Evolutionary conservation across 805 yeast genomes (phyloP), one percentile per base, ranked within the genome.

Genomic region (Hanseniaspora guilliermondii): DNA sequence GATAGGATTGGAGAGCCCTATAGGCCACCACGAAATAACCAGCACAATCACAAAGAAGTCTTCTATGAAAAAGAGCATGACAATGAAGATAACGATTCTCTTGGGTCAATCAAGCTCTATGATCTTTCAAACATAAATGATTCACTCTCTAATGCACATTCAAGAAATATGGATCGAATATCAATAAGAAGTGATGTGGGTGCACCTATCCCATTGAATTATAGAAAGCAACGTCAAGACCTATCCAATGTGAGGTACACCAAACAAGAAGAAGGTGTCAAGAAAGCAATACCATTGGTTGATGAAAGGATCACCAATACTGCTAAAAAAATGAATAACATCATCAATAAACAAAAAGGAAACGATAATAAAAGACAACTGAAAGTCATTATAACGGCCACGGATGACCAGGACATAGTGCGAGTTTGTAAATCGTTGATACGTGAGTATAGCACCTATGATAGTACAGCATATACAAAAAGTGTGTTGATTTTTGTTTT

Each of bases 121-220:
- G 53, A 36, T 25, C 16, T 33, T 6, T 37, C 53, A 8, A 16
- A 9, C 24, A 38, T 19, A 32, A 32, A 53, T 6, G 21, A 46
- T 22, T 7, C 16, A 21, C n/a, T 4, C 33, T 11, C 12, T 2
- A 11, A 7, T 30, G 33, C 16, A 19, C 44, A 36, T 4, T 14
- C 35, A 30, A 16, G 22, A 27, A 30, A 6, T 4, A 14, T 30
- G 24, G 22, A 16, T 17, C 30, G 21, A 19, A 30, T 44, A 19
- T 12, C 14, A 12, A 12, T 56, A 41, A 24, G 52, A 36, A 21
- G 53, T 49, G 27, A 32, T 22, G 59, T 71, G 12, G 74, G 74
- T 1, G 68, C 67, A 14, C 75, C 75, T 2, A 46, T 71, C 21
- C 75, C 75, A 1, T 58, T 71, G 37, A 73, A 72, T 1, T 71